A percentile compares a stretch with the other conserved stretches of the same genome.
These are phyloP conservation scores for Saccharomycopsis crataegensis DNA, from an alignment of 1,139 yeast species.

Conservation along the genomic window DNA sequence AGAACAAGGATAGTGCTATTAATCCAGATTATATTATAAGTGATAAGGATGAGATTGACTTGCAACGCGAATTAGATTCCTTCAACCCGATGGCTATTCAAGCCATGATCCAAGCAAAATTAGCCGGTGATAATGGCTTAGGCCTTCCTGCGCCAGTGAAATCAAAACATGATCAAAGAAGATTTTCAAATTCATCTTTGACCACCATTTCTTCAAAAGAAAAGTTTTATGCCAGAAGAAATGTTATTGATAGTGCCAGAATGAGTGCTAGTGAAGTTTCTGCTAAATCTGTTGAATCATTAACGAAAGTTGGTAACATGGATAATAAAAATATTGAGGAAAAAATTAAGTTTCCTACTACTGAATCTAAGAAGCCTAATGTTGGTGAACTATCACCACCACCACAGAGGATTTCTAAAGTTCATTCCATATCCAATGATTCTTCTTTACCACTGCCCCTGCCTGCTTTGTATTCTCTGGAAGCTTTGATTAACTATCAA, in stretches of 20 bases:
- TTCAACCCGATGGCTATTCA: slow-evolving; percentile 13
- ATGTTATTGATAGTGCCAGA: slow-evolving; percentile 9
- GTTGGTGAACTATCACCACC: background rate
- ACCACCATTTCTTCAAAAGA: slow-evolving; percentile 4
- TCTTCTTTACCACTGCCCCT: background rate
- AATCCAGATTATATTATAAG: slow-evolving; percentile 17
- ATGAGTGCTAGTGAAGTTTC: background rate
- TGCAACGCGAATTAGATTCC: slow-evolving; percentile 16
- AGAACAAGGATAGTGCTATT: slow-evolving; percentile 15
- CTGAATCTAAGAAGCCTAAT: background rate
- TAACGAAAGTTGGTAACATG: background rate
- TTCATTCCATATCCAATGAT: background rate
- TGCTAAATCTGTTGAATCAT: background rate
- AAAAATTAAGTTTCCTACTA: background rate
- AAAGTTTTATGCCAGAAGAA: slow-evolving; percentile 17
- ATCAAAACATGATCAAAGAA: background rate
- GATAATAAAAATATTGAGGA: background rate
- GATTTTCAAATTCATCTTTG: background rate
- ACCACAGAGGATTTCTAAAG: background rate
- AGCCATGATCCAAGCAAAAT: slow-evolving; percentile 15
- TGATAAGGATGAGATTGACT: slow-evolving; percentile 14
- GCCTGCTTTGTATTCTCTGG: slow-evolving; percentile 5
- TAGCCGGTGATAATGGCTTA: slow-evolving; percentile 16
- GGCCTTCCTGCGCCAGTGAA: background rate
- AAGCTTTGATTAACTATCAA: background rate